phyloP scores from a whole-genome alignment of 2,329 filamentous ascomycete species.

The Colletotrichum sp. region DNA sequence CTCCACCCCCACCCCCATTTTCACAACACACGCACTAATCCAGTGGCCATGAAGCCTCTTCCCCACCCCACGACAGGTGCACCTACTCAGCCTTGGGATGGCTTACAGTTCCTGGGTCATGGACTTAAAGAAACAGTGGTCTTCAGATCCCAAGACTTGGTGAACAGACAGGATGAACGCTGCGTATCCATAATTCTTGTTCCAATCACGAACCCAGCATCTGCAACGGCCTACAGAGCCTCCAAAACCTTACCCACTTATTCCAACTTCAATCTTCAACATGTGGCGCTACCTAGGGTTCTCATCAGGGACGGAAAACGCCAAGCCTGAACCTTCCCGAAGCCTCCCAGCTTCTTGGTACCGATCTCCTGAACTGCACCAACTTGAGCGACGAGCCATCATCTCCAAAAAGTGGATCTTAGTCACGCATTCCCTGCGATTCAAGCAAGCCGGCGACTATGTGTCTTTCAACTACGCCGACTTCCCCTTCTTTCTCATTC shows the following conservation, averaged over 20 bases:
- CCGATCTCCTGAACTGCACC: conserved; percentile 36
- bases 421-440: conserved; percentile 25
- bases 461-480: conserved; percentile 24
- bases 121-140: not conserved
- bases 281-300: conserved; percentile 17
- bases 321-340: conserved; percentile 13
- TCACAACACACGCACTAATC: not conserved
- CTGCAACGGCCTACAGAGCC: not conserved
- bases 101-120: not conserved
- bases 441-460: conserved; percentile 23
- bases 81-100: not conserved
- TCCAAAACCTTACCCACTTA: not conserved
- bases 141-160: not conserved
- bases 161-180: not conserved
- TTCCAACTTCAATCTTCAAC: not conserved
- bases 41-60: not conserved
- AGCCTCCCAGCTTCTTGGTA: conserved; percentile 30
- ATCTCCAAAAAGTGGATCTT: conserved; percentile 41
- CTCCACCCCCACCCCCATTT: conserved; percentile 16
- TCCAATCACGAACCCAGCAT: not conserved
- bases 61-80: conserved; percentile 5
- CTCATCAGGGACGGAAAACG: not conserved
- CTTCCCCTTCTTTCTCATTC: conserved; percentile 26
- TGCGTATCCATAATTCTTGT: not conserved
- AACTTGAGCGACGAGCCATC: conserved; percentile 43